A percentile compares a stretch with the other conserved stretches of the same genome.
phyloP scores from a whole-genome alignment of 345 rosid genomes.

The Ceriops decandra region DNA sequence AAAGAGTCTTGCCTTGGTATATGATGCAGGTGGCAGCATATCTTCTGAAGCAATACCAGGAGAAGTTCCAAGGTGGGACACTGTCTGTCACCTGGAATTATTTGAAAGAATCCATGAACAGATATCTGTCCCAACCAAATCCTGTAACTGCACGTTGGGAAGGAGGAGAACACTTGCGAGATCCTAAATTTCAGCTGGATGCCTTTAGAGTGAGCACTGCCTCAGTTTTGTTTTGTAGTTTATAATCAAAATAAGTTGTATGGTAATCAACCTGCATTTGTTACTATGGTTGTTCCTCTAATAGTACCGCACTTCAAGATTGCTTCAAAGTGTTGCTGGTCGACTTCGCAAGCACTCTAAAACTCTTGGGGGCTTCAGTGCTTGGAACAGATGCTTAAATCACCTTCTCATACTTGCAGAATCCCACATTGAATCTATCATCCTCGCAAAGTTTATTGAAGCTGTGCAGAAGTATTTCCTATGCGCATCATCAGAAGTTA shows the following conservation, averaged over 20 bases:
- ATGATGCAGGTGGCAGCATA: slow-evolving; percentile 80
- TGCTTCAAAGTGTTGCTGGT: slow-evolving; percentile 81
- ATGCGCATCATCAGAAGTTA: not conserved
- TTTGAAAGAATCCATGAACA: slow-evolving; percentile 85
- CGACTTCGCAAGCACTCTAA: slow-evolving; percentile 76
- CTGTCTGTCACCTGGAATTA: slow-evolving; percentile 92
- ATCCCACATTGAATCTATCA: slow-evolving; percentile 90
- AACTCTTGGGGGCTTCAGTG: slow-evolving; percentile 86
- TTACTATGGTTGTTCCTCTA: slow-evolving; percentile 8
- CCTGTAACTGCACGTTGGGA: slow-evolving; percentile 97
- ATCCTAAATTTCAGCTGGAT: slow-evolving; percentile 92
- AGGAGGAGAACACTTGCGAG: slow-evolving; percentile 81
- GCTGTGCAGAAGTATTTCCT: slow-evolving; percentile 72
- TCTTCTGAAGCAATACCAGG: slow-evolving; percentile 81
- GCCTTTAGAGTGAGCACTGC: slow-evolving; percentile 79
- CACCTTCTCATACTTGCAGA: slow-evolving; percentile 96
- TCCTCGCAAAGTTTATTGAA: slow-evolving; percentile 83
- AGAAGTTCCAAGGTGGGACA: slow-evolving; percentile 92
- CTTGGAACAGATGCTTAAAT: slow-evolving; percentile 99
- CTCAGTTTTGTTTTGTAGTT: slow-evolving; percentile 7
- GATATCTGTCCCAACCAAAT: slow-evolving; percentile 89
- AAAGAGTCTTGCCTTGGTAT: not conserved
- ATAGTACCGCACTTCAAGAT: slow-evolving; percentile 94
- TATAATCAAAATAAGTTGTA: not conserved
- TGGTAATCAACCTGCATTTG: not conserved